Base-by-base conservation (phyloP, 73 alveolate genomes). In the Blepharisma stoltei region DNA sequence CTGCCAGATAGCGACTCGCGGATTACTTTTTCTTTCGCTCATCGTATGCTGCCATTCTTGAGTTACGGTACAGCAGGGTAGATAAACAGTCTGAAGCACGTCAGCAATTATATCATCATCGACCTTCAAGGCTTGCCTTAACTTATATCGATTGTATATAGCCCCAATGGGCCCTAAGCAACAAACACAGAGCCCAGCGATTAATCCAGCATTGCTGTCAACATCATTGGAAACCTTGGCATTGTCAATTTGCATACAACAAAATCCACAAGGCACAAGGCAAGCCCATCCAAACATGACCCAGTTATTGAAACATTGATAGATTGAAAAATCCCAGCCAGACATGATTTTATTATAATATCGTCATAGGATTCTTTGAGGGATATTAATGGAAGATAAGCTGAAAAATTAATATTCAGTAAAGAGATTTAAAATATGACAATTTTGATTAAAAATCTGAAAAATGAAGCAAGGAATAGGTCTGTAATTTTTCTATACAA, bases 1-100 rank as follows among this genome's bases (percentile, higher is more conserved):
- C 41, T 52, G n/a, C 66, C 66, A 52, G 23, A 52, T 52, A 11
- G 66, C 27, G n/a, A 52, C 66, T 52, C 23, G n/a, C 66, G 27
- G n/a, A 52, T 52, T 20, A 52, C 23, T 52, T 52, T 52, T 52
- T 20, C 23, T 52, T 4, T 20, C 23, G 27, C 23, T 20, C 66
- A 52, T 52, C 23, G 66, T 52, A 14, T 52, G 66, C 66, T 14
- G n/a, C 27, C n/a, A 50, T 18, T 50, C 65, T 50, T 50, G 65
- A 50, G 65, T 50, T 14, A 50, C 65, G 27, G 65, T 18, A 50
- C 65, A 50, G 21, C 65, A 50, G 21, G 65, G 65, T 14, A 50
- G 65, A 18, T 18, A 50, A 18, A 11, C n/a, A 11, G 27, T 14
- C 27, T 14, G 21, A 18, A 50, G 65, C 21, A 50, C 21, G 4